A percentile compares a stretch with the other conserved stretches of the same genome.
These are phyloP conservation scores for Crithidia acanthocephali DNA, from an alignment of 208 protist genomes.

Conservation along the genomic window DNA sequence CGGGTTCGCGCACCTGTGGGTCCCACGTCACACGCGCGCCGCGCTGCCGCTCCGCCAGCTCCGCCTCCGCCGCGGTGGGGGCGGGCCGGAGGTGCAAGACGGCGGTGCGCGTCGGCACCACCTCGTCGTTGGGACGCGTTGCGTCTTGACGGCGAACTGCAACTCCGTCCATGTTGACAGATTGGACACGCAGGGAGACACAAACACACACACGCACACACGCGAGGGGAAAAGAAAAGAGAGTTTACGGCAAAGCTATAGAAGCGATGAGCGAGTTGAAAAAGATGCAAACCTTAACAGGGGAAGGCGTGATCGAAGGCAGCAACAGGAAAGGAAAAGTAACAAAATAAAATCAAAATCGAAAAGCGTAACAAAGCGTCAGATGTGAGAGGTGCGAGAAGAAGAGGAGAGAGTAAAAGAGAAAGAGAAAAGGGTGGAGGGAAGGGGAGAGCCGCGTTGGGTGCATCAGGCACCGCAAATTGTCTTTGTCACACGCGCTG, in stretches of 20 bases:
- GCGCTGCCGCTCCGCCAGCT: conserved; percentile 23
- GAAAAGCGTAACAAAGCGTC: too few relatives aligned
- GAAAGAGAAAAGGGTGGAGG: conserved; percentile 4
- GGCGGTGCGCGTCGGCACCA: conserved; percentile 31
- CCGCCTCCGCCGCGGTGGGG: conserved; percentile 21
- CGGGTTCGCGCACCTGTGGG: conserved; percentile 45
- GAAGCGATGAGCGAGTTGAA: too few relatives aligned
- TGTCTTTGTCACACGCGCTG: too few relatives aligned
- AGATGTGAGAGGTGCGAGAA: background rate
- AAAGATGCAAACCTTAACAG: too few relatives aligned
- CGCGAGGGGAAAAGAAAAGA: background rate
- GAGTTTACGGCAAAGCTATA: too few relatives aligned
- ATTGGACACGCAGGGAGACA: background rate
- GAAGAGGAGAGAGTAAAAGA: conserved; percentile 11
- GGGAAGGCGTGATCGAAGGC: too few relatives aligned
- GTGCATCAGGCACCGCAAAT: too few relatives aligned
- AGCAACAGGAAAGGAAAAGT: too few relatives aligned
- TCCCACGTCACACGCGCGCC: conserved; percentile 69
- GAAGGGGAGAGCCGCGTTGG: too few relatives aligned
- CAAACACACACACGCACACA: background rate
- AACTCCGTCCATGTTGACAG: conserved; percentile 16
- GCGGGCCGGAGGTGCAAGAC: conserved; percentile 39
- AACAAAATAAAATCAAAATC: too few relatives aligned
- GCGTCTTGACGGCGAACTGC: conserved; percentile 13
- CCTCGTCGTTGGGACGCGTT: conserved; percentile 3